Percentiles rank a stretch among this genome's conserved stretches.
These are phyloP conservation scores for Panicum hallii DNA, from an alignment of 202 grass and related monocot genomes.

Conservation along the genomic window DNA sequence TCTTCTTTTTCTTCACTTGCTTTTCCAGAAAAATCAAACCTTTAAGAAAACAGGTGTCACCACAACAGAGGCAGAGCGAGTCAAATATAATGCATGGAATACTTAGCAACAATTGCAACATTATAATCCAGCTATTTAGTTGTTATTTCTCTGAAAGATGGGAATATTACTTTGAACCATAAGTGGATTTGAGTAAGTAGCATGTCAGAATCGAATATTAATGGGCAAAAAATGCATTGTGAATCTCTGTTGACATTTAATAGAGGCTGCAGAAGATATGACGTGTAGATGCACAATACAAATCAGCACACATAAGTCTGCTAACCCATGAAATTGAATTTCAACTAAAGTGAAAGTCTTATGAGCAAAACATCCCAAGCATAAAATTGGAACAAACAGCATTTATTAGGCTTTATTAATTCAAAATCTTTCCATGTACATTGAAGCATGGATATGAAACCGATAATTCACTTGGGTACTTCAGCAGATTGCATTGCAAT, in stretches of 20 bases:
- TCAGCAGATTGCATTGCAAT: constrained; percentile 19
- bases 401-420: background rate
- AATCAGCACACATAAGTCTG: background rate
- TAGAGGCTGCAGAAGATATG: constrained; percentile 1
- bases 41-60: constrained; percentile 41
- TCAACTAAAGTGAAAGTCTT: background rate
- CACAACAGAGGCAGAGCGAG: constrained; percentile 1
- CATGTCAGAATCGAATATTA: background rate
- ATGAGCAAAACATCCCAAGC: background rate
- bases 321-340: background rate
- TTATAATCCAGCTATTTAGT: constrained; percentile 5
- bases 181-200: background rate
- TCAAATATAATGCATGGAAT: constrained; percentile 18
- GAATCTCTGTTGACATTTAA: constrained; percentile 6
- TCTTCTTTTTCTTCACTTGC: constrained; percentile 69
- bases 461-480: background rate
- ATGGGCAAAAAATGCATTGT: background rate
- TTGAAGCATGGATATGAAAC: background rate
- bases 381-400: background rate
- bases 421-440: background rate
- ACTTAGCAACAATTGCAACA: background rate
- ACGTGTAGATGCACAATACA: background rate
- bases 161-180: constrained; percentile 7
- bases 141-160: background rate
- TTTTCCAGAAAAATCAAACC: constrained; percentile 91